Percentiles rank a stretch among this genome's conserved stretches.
phyloP scores from a whole-genome alignment of 305 asterid genomes.

The Fraxinus platypoda region DNA sequence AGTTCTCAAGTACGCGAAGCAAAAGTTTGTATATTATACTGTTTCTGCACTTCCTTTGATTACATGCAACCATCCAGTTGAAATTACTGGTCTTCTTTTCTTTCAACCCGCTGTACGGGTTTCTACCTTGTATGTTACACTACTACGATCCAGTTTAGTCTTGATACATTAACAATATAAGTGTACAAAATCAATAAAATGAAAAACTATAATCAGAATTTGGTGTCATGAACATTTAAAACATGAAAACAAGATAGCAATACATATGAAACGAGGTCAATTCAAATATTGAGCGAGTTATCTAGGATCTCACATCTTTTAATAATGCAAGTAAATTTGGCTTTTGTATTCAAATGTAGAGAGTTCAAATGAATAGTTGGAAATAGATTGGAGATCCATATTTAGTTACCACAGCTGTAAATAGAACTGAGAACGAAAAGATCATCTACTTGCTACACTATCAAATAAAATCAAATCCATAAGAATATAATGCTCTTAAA shows the following conservation, averaged over 20 bases:
- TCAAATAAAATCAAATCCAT: background rate
- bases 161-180: background rate
- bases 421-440: background rate
- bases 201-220: background rate
- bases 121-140: background rate
- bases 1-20: background rate
- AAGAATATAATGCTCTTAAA: background rate
- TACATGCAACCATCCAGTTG: background rate
- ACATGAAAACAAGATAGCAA: background rate
- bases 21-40: background rate
- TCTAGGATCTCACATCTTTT: background rate
- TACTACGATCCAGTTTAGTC: background rate
- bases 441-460: background rate
- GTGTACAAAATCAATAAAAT: background rate
- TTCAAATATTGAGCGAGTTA: background rate
- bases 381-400: background rate
- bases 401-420: background rate
- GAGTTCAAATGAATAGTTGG: background rate
- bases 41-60: background rate
- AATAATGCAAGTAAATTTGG: background rate
- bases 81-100: background rate
- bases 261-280: background rate
- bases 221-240: background rate
- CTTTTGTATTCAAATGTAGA: background rate
- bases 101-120: background rate